Conservation (phyloP, 306 rosid species). For the Prosopis cineraria region DNA sequence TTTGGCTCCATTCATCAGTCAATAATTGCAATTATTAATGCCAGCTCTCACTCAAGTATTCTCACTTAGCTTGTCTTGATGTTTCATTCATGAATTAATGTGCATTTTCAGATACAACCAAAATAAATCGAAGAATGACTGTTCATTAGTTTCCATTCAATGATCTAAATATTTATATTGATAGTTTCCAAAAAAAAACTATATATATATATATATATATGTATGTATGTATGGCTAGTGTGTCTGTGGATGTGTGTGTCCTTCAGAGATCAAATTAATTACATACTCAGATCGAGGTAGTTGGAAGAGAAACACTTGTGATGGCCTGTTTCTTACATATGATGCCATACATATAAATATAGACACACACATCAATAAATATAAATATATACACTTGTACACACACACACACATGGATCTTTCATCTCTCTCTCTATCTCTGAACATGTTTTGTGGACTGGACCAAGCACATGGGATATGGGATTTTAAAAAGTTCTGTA, state of each 20-base stretch:
- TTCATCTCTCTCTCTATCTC: neutral
- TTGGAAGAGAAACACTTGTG: conserved; percentile 32
- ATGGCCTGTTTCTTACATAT: conserved; percentile 26
- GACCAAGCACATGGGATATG: conserved; percentile 70
- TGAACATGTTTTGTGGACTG: conserved; percentile 34
- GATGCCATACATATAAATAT: neutral
- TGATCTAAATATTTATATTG: conserved; percentile 12
- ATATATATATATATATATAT: too few species aligned
- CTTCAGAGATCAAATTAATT: conserved; percentile 9
- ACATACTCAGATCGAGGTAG: conserved; percentile 35
- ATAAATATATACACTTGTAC: neutral
- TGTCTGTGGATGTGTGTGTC: too few species aligned
- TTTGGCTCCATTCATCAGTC: conserved; percentile 32
- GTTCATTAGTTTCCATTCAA: neutral
- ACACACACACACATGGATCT: neutral
- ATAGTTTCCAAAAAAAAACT: neutral
- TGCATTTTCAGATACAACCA: neutral
- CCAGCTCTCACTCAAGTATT: conserved; percentile 19
- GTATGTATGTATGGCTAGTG: neutral
- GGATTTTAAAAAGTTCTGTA: conserved; percentile 34
- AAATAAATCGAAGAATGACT: conserved; percentile 8
- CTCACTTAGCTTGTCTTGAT: conserved; percentile 2
- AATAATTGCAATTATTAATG: conserved; percentile 33
- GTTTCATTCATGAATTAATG: neutral
- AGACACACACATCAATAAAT: neutral